phyloP scores from a whole-genome alignment of 306 rosid species.

The Prunus fruticosa region DNA sequence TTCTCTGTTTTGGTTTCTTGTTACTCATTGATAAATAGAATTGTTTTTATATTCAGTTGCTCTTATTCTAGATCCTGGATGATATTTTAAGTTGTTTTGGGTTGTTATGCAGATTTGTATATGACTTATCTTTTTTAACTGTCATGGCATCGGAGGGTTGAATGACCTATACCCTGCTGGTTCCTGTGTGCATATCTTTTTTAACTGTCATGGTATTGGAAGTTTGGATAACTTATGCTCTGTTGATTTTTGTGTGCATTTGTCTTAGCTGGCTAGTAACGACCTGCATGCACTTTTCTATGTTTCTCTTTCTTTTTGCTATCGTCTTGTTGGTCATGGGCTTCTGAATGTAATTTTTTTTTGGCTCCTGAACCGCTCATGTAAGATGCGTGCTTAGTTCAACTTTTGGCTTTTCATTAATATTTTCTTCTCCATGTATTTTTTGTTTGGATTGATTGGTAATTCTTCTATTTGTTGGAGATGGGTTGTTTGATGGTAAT shows the following conservation, averaged over 20 bases:
- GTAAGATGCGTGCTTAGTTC: not conserved
- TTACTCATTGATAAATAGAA: not conserved
- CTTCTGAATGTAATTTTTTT: not conserved
- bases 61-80: not conserved
- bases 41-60: not conserved
- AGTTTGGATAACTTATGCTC: not conserved
- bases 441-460: not conserved
- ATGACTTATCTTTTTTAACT: not conserved
- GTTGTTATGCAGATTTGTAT: slow-evolving; percentile 8
- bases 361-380: not conserved
- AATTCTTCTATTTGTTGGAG: not conserved
- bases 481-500: slow-evolving; percentile 94
- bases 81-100: not conserved
- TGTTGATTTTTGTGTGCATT: not conserved
- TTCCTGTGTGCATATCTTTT: not conserved
- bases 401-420: no score
- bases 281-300: not conserved
- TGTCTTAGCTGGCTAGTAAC: not conserved
- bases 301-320: not conserved
- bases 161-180: not conserved
- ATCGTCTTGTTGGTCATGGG: not conserved
- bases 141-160: slow-evolving; percentile 4
- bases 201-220: no score
- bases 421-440: not conserved
- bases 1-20: no score